Base-by-base conservation (phyloP, 371 early-diverging fungal species). In the Haplosporangium sp. region DNA sequence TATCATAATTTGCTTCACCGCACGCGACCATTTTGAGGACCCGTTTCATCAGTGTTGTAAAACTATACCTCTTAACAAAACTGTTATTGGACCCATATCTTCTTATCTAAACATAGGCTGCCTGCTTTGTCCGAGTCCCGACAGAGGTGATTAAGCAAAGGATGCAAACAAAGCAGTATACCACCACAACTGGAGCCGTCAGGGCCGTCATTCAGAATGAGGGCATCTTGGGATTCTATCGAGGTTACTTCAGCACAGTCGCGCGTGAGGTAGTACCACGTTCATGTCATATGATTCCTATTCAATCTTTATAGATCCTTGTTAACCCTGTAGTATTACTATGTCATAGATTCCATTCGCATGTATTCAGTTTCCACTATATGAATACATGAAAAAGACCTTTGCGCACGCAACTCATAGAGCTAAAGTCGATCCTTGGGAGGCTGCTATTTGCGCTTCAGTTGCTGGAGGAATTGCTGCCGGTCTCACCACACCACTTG, bases 141-240 rank as follows among this genome's bases (percentile, higher is more conserved):
- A 96, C 97, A 5, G 98, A 98, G 82, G 95, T 97, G 42, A 90
- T 97, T 69, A 98, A 98, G 79, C 96, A 96, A 77, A 88, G 98
- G 61, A 91, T 97, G 94, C 98, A 98, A 83, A 92, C 96, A 45
- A 92, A 92, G 55, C 95, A 94, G 73, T 95, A 93, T 83, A 60
- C 62, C 2, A 83, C 91, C 48, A 89, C 93, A 13, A 82, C 85
- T 1, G 84, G 74, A 8, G 94, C 94, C 17, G 81, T 92, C 11
- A 84, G 84, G n/a, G 79, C 88, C 52, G 92, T 94, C 3, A 66
- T 90, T 62, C 79, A 85, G 1, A 83, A 86, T 19, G 95, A 96
- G 60, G 97, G 97, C 5, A 59, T 96, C 13, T 76, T 88, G 61
- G 98, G 97, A 2, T 93, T 98, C 74, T 98, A 97, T 74, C 91